Evolutionary conservation across 345 rosid species (phyloP).

Genomic region (Zanthoxylum bungeanum): DNA sequence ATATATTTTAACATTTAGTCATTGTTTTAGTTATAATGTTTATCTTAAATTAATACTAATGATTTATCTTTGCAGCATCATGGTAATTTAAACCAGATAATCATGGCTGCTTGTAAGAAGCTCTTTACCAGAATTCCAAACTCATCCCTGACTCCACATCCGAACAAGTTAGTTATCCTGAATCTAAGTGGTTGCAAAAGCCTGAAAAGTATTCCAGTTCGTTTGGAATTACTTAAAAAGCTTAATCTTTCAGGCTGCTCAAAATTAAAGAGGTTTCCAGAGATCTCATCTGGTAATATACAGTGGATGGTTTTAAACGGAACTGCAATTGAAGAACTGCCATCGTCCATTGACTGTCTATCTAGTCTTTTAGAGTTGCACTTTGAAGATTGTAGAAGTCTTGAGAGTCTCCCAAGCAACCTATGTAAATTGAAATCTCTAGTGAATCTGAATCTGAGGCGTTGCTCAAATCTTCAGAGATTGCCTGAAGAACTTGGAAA

Average conservation of each 20-base stretch:
- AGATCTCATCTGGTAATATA: neutral
- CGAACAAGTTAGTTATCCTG: too few relatives aligned
- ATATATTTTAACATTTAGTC: too few relatives aligned
- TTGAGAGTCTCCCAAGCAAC: neutral
- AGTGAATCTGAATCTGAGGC: too few relatives aligned
- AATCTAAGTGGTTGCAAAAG: neutral
- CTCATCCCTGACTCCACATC: neutral
- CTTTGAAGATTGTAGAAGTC: neutral
- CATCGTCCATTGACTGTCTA: neutral
- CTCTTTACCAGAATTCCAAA: neutral
- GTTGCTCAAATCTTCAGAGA: neutral
- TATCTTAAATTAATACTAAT: neutral
- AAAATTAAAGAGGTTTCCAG: neutral
- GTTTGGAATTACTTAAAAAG: neutral
- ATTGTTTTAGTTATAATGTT: too few relatives aligned
- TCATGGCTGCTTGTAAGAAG: neutral
- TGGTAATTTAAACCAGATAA: neutral
- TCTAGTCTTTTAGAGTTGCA: neutral
- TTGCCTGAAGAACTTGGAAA: neutral
- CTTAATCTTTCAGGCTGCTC: neutral
- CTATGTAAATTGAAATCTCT: neutral
- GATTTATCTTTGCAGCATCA: neutral
- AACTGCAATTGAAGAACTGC: neutral
- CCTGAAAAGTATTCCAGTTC: neutral
- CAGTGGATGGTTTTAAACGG: neutral